Evolutionary conservation across 2,329 filamentous ascomycete species (phyloP).

Genomic region (Alternaria gansuensis): DNA sequence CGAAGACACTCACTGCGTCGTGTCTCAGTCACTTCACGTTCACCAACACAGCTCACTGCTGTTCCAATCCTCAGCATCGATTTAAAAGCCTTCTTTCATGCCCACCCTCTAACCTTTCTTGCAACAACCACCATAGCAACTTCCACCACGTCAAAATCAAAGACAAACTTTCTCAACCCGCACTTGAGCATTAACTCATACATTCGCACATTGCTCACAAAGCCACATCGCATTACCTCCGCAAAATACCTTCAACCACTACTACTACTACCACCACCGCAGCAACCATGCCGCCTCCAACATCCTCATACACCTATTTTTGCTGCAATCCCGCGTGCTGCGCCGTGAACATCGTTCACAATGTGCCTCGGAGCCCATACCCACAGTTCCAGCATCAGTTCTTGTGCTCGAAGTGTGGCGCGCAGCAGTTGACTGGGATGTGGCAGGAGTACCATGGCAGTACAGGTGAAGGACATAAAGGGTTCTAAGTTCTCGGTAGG

Average conservation of each 20-base stretch:
- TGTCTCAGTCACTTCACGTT: not conserved
- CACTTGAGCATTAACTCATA: no score
- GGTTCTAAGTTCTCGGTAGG: not conserved
- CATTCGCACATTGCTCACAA: not conserved
- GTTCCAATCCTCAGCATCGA: not conserved
- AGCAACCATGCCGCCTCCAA: not conserved
- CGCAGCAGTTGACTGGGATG: conserved; percentile 12
- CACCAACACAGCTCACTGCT: not conserved
- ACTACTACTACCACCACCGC: not conserved
- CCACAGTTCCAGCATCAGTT: conserved; percentile 14
- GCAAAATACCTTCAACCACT: not conserved
- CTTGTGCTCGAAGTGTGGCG: conserved; percentile 6
- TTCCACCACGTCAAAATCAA: not conserved
- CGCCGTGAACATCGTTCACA: conserved; percentile 3
- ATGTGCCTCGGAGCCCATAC: conserved; percentile 13
- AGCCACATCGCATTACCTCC: not conserved
- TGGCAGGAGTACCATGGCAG: conserved; percentile 18
- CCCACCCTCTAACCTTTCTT: not conserved
- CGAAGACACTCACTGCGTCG: not conserved
- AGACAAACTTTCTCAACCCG: no score
- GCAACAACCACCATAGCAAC: not conserved
- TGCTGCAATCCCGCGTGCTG: conserved; percentile 11
- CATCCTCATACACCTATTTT: conserved; percentile 9
- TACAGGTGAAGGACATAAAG: not conserved
- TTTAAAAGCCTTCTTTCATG: not conserved